Evolutionary conservation across 2,329 filamentous ascomycete genomes (phyloP), one percentile per base, ranked within the genome.

Genomic region (Laburnicola sp.): DNA sequence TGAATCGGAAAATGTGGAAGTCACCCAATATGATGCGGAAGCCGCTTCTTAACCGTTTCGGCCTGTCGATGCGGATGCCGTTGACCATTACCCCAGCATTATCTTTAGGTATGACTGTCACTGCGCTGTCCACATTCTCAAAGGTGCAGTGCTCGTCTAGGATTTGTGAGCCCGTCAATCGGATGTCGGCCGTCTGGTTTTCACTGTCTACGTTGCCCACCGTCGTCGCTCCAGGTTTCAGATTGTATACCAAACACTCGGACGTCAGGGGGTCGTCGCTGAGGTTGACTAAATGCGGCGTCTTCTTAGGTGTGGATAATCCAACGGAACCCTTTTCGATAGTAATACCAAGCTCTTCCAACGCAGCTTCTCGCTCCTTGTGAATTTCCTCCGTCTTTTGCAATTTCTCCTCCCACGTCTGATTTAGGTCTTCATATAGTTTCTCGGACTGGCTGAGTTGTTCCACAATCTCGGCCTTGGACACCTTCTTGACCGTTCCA

Each of bases 71-170:
- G 16, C 92, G 88, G 58, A 93, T 84, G 51, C 94, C 94, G 65
- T 99, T 99, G 45, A 99, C 91, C 94, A 99, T 99, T 51, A 99
- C 90, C 7, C 92, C 91, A 1, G 94, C 94, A n/a, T 90, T 91
- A 63, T 96, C 91, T 54, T 83, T 87, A 0, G 94, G 94, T 28
- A 95, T 83, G 21, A 99, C 80, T 0, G 91, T 97, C n/a, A 99
- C 94, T 2, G 89, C 86, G 48, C 93, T 94, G 64, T 99, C 93
- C 3, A 87, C 77, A 65, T 99, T 96, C 59, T 99, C 93, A 67
- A 99, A 97, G 0, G 83, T 87, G 73, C 94, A 99, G 73, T 99
- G 94, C 45, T 97, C 88, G 54, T 90, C 86, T 39, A 97, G 78
- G 56, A 99, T 97, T 65, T 93, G 89, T 8, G 89, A 93, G 3